Base-by-base conservation (phyloP, 2,329 filamentous ascomycete genomes). In the Pezicula radicicola region DNA sequence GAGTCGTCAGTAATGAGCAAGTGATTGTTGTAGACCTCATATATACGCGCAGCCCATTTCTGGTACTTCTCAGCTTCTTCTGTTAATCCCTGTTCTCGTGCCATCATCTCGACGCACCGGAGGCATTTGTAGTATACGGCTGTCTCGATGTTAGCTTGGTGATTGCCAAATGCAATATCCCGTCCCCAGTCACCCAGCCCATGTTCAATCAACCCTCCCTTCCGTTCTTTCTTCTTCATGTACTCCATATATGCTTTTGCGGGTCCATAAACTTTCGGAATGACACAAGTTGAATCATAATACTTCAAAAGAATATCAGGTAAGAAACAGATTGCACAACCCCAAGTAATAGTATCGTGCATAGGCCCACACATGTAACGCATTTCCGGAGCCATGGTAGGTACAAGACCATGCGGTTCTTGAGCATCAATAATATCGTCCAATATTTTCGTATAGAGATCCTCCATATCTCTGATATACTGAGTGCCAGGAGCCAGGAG, bases 301-400 rank as follows among this genome's bases (percentile, higher is more conserved):
- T 73, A 74, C 30, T 63, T 65, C 25, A 67, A 67, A 9, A 74
- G 55, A 1, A 72, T 60, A 30, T 72, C 70, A 0, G 71, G 63
- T 1, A 71, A 59, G 49, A 71, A 57, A n/a, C 63, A 66, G 0
- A 72, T 53, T 1, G 70, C 71, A 19, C 70, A 70, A 13, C 70
- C 71, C 71, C 71, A 75, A 2, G 70, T 72, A 46, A 74, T 73
- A 0, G 73, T 76, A 49, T 76, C 73, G 50, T 76, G 72, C 3
- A 76, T 63, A 1, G 74, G 74, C 0, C 74, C 74, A 51, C 73
- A 75, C 73, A 76, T 76, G 49, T 76, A 76, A 13, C 74, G 60
- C 21, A 75, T 71, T 52, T 75, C 68, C 0, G 74, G 74, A 1
- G 73, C 74, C 72, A 77, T 75, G 0, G 71, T 76, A 1, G 74